A percentile compares a stretch with the other conserved stretches of the same genome.
Evolutionary conservation across 495 filamentous ascomycete genomes (phyloP).

Genomic region (Tuber brumale): DNA sequence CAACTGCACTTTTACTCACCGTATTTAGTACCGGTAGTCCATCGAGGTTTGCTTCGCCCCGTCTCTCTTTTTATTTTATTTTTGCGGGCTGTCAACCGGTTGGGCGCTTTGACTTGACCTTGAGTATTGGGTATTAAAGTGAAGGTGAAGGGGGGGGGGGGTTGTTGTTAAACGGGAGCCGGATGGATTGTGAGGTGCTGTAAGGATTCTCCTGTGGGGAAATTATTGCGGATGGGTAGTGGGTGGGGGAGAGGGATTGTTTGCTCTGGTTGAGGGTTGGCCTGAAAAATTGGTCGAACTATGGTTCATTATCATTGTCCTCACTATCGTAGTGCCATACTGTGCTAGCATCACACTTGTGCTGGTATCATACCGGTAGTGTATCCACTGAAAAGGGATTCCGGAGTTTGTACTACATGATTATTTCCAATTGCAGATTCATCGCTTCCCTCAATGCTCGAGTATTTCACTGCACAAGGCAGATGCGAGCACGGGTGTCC

Average conservation of each 20-base stretch:
- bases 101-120: neutral
- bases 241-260: neutral
- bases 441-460: neutral
- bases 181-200: neutral
- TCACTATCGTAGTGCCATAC: neutral
- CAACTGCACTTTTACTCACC: neutral
- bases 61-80: neutral
- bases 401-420: neutral
- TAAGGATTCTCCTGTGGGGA: neutral
- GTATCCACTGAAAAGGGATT: neutral
- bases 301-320: neutral
- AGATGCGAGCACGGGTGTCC: constrained; percentile 5
- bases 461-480: constrained; percentile 1
- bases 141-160: neutral
- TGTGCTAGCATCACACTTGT: neutral
- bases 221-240: neutral
- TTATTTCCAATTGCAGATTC: neutral
- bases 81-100: neutral
- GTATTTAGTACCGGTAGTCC: neutral
- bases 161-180: neutral
- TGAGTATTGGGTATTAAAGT: neutral
- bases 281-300: neutral
- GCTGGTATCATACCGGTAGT: neutral
- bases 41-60: neutral
- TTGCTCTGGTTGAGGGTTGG: neutral